Base-by-base conservation (phyloP, 352 stramenopile species). In the Phytopythium vexans region DNA sequence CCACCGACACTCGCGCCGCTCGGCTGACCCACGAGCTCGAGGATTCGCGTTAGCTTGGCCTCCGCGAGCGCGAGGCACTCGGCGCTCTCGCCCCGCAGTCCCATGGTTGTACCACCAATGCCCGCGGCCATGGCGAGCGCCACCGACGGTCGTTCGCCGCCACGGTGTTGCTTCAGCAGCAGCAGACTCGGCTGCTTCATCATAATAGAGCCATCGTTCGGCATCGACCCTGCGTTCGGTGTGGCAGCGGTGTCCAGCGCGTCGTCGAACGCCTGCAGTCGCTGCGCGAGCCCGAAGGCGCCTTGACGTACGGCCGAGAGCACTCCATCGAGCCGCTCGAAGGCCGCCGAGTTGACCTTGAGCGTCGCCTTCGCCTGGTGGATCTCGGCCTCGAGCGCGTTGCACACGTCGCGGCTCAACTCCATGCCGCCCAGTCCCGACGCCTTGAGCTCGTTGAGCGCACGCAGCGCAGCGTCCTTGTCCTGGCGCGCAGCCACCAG, bases 401-500 rank as follows among this genome's bases (percentile, higher is more conserved):
- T 91, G 64, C 89, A 91, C 35, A 91, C 78, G 59, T 92, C 82
- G 8, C 82, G 78, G 10, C 88, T 90, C 49, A 92, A 72, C 47
- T 90, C 79, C 14, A 88, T 88, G 33, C 72, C 77, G 45, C 80
- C 80, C 36, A 87, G 86, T 9, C 81, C 80, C 1, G 80, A 91
- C 1, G 81, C 81, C 52, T 94, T 94, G 49, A 94, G 74, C 38
- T 92, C 82, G 31, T 91, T 90, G 7, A 92, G 70, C 11, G 66
- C 58, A 40, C 77, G 68, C 7, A 88, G 14, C 2, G 70, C 70
- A 21, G 82, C 58, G 37, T 89, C 82, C 42, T 92, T 92, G 31
- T 90, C 70, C 14, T 79, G 67, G 2, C 84, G 77, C 15, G 73
- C 72, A 4, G 61, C 52, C 3, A 81, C 56, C 11, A 92, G 60